Conservation (phyloP, 352 stramenopile species). For the Labyrinthula sp. region DNA sequence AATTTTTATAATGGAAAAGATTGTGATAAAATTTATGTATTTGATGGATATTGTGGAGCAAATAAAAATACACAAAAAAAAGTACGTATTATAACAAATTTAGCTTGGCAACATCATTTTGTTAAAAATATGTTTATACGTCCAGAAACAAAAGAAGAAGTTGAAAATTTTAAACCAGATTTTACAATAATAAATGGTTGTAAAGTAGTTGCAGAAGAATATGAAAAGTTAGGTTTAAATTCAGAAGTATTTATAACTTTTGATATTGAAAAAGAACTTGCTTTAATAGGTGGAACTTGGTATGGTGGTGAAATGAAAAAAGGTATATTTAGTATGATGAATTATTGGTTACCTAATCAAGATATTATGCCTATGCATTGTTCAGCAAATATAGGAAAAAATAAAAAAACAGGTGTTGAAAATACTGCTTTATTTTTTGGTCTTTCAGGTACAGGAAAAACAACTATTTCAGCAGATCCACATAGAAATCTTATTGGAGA, state of each 20-base stretch:
- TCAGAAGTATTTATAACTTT: constrained; percentile 85
- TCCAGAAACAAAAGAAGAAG: constrained; percentile 46
- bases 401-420: too few relatives aligned
- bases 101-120: constrained; percentile 93
- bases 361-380: constrained; percentile 93
- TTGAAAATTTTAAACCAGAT: constrained; percentile 76
- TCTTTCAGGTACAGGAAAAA: constrained; percentile 74
- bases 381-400: constrained; percentile 84
- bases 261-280: constrained; percentile 80
- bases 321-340: constrained; percentile 93
- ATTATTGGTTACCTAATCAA: constrained; percentile 83
- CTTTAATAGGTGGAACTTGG: constrained; percentile 79
- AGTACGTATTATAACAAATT: constrained; percentile 86
- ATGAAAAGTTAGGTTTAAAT: constrained; percentile 73
- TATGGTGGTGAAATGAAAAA: constrained; percentile 98
- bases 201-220: constrained; percentile 73
- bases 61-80: constrained; percentile 70
- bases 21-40: constrained; percentile 79
- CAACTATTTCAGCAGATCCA: constrained; percentile 57
- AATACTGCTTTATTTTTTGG: constrained; percentile 93
- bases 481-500: constrained; percentile 73
- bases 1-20: constrained; percentile 69
- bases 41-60: constrained; percentile 79
- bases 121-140: constrained; percentile 87
- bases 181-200: constrained; percentile 97